Base-by-base conservation (phyloP, 345 rosid genomes). In the Hypericum perforatum region DNA sequence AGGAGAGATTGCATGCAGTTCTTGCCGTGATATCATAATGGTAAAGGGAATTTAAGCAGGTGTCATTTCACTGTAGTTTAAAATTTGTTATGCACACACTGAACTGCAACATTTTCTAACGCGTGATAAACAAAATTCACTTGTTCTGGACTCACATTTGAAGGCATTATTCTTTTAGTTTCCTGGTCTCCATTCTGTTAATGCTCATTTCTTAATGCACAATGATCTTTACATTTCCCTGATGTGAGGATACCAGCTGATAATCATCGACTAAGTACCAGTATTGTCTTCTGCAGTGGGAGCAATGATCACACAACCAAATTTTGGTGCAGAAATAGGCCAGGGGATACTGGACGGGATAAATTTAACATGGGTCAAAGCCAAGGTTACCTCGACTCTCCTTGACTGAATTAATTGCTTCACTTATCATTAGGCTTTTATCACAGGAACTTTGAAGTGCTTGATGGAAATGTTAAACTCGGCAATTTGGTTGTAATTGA, bases 281-380 rank as follows among this genome's bases (percentile, higher is more conserved):
- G 16, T 59, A 13, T 2, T 57, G 67, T 56, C 56, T 68, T 65
- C 54, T 82, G 82, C 89, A 92, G 98, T 61, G 98, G 98, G 63
- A 86, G 98, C 87, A 77, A 82, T 63, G 98, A 92, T 66, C 84
- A 82, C 69, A 78, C 94, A 1, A 91, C 98, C 54, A 91, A 85
- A 78, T 91, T 91, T 68, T 91, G 98, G 98, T 82, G 90, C 84
- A 78, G 98, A 81, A 85, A 87, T 73, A 78, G 98, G 59, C 97
- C 98, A 16, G 98, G 84, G 38, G 97, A 85, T 67, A 77, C 91
- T 51, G 86, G 84, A 64, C 88, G 90, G 47, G 96, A 88, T 78
- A 90, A 70, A 74, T 80, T 75, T 76, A 76, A 49, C 61, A 57
- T 68, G 68, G 75, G 76, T 59, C 90, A 87, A 64, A 86, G 71